A percentile compares a stretch with the other conserved stretches of the same genome.
Evolutionary conservation across 73 alveolate species (phyloP).

Genomic region (Uronychia setigera): DNA sequence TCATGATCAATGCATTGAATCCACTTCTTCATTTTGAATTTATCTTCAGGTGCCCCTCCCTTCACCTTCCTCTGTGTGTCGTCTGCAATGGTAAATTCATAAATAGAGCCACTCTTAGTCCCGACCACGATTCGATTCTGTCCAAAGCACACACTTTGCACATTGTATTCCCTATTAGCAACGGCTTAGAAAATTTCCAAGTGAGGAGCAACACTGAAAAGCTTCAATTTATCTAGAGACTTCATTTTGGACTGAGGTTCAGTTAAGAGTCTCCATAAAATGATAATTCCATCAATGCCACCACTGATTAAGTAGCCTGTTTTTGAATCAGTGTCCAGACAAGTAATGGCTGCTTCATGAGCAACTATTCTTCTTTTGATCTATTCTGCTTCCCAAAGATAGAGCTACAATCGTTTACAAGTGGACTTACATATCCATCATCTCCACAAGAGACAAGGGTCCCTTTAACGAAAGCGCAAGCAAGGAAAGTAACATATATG

Average conservation of each 20-base stretch:
- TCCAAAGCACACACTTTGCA: constrained; percentile 82
- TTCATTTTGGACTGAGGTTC: constrained; percentile 57
- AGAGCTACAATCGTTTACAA: constrained; percentile 17
- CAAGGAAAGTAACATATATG: constrained; percentile 62
- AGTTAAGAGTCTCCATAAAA: constrained; percentile 70
- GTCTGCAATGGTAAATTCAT: constrained; percentile 62
- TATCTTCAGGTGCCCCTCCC: not conserved
- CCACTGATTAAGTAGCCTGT: constrained; percentile 80
- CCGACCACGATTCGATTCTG: constrained; percentile 78
- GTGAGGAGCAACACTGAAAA: constrained; percentile 31
- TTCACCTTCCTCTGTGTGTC: constrained; percentile 17
- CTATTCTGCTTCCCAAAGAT: constrained; percentile 77
- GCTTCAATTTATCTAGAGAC: constrained; percentile 64
- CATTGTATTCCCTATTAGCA: constrained; percentile 46
- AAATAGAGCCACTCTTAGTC: constrained; percentile 80
- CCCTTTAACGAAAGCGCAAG: constrained; percentile 38
- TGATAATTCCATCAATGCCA: constrained; percentile 86
- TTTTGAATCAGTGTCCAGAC: constrained; percentile 73
- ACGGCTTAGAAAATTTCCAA: constrained; percentile 55
- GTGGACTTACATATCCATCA: constrained; percentile 63
- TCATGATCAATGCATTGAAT: constrained; percentile 79
- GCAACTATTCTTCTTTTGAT: constrained; percentile 80
- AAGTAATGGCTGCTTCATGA: constrained; percentile 78
- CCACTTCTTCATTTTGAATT: constrained; percentile 54
- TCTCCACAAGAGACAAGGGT: constrained; percentile 66